A percentile compares a stretch with the other conserved stretches of the same genome.
Evolutionary conservation across 345 rosid species (phyloP).

Genomic region (Gossypium stocksii): DNA sequence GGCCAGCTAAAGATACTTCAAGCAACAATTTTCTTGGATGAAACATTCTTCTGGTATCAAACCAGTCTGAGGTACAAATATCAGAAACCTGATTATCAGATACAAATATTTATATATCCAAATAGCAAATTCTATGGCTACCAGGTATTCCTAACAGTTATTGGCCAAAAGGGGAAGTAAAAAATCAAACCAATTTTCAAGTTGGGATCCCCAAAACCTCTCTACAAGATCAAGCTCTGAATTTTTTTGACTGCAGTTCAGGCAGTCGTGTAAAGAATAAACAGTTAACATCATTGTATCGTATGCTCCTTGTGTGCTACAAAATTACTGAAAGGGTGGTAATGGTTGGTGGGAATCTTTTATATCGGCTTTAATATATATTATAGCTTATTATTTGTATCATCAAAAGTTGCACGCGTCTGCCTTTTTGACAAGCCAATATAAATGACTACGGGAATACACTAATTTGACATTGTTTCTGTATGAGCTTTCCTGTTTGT

Average conservation of each 20-base stretch:
- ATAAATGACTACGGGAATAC: not conserved
- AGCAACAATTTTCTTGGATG: not conserved
- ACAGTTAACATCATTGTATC: not conserved
- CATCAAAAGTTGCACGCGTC: not conserved
- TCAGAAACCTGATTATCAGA: conserved; percentile 4
- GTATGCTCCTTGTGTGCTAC: not conserved
- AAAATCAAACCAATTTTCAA: not conserved
- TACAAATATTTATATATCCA: not conserved
- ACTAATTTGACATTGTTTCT: no score
- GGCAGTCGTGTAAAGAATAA: conserved; percentile 15
- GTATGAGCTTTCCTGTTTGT: no score
- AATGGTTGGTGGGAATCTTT: not conserved
- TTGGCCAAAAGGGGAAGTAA: not conserved
- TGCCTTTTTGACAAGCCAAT: not conserved
- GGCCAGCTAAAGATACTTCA: not conserved
- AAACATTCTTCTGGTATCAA: not conserved
- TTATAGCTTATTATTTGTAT: not conserved
- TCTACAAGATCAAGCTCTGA: conserved; percentile 4
- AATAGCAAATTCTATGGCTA: not conserved
- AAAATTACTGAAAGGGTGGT: not conserved
- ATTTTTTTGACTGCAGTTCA: conserved; percentile 26
- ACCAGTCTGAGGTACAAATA: not conserved
- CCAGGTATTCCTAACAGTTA: not conserved
- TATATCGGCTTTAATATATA: not conserved
- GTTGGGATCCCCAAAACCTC: conserved; percentile 9